These are phyloP conservation scores for Chlamydomonas eustigma DNA, from an alignment of 139 green algal species.

Conservation along the genomic window DNA sequence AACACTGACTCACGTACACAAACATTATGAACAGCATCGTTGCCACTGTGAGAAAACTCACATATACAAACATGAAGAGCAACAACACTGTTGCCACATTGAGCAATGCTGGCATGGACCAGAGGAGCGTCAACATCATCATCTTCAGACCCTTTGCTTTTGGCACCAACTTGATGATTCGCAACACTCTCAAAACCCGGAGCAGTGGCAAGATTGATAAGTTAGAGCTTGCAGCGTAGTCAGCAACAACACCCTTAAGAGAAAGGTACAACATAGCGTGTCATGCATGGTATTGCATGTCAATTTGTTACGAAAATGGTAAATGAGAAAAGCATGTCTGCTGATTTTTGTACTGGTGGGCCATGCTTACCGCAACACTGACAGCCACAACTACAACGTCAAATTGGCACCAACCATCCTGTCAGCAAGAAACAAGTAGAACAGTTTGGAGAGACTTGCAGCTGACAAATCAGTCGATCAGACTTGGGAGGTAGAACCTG, in stretches of 20 bases:
- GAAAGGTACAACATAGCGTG: too few species aligned
- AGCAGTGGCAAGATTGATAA: constrained; percentile 53
- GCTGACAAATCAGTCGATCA: too few species aligned
- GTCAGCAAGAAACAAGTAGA: not conserved
- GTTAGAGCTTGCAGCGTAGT: constrained; percentile 15
- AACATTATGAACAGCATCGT: constrained; percentile 4
- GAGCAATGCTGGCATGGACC: constrained; percentile 45
- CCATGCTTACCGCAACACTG: constrained; percentile 23
- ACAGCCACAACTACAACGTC: constrained; percentile 57
- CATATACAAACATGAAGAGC: constrained; percentile 75
- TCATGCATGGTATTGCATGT: too few species aligned
- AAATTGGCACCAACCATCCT: constrained; percentile 68
- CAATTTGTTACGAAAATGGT: too few species aligned
- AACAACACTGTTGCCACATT: constrained; percentile 65
- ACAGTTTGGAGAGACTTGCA: too few species aligned
- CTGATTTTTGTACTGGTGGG: not conserved
- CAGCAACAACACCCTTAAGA: constrained; percentile 12
- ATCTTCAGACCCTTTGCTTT: constrained; percentile 60
- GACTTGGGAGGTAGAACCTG: too few species aligned
- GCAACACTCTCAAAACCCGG: constrained; percentile 55
- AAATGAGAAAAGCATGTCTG: too few species aligned
- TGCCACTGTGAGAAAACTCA: not conserved
- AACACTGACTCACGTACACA: constrained; percentile 23
- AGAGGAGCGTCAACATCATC: constrained; percentile 20
- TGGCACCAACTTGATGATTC: constrained; percentile 26